These are phyloP conservation scores for Vigna nakashimae DNA, from an alignment of 306 rosid species.

Conservation along the genomic window DNA sequence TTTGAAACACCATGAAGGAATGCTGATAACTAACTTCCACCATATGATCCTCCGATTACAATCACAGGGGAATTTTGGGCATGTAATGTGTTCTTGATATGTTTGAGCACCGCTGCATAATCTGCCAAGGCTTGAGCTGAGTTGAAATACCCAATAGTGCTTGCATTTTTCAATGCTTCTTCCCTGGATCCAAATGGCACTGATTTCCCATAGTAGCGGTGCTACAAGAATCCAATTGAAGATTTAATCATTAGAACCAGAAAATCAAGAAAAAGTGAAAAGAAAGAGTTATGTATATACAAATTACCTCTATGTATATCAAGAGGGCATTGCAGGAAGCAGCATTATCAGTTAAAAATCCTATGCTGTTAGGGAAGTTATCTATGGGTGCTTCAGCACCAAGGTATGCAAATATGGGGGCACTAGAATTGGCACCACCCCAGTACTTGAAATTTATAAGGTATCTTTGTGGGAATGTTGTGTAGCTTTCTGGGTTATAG, in stretches of 20 bases:
- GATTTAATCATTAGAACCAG: not conserved
- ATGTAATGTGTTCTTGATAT: slow-evolving; percentile 50
- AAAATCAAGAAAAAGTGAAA: not conserved
- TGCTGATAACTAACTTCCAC: slow-evolving; percentile 65
- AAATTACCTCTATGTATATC: slow-evolving; percentile 65
- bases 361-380: slow-evolving; percentile 29
- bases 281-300: not conserved
- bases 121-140: slow-evolving; percentile 80
- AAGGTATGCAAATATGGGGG: slow-evolving; percentile 69
- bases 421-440: slow-evolving; percentile 60
- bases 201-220: slow-evolving; percentile 73
- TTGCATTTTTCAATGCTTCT: slow-evolving; percentile 63
- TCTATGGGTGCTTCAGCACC: slow-evolving; percentile 71
- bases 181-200: slow-evolving; percentile 68
- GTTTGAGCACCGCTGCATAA: slow-evolving; percentile 62
- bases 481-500: slow-evolving; percentile 63
- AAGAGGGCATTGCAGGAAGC: slow-evolving; percentile 61
- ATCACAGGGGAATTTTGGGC: slow-evolving; percentile 64
- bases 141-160: slow-evolving; percentile 68
- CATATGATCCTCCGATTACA: slow-evolving; percentile 80
- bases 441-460: slow-evolving; percentile 63
- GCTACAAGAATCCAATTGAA: slow-evolving; percentile 45
- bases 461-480: slow-evolving; percentile 65
- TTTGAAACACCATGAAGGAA: not conserved
- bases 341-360: slow-evolving; percentile 69